A percentile compares a stretch with the other conserved stretches of the same genome.
Conservation (phyloP, 1,284 basidiomycete genomes). For the Butyriboletus appendiculatus region DNA sequence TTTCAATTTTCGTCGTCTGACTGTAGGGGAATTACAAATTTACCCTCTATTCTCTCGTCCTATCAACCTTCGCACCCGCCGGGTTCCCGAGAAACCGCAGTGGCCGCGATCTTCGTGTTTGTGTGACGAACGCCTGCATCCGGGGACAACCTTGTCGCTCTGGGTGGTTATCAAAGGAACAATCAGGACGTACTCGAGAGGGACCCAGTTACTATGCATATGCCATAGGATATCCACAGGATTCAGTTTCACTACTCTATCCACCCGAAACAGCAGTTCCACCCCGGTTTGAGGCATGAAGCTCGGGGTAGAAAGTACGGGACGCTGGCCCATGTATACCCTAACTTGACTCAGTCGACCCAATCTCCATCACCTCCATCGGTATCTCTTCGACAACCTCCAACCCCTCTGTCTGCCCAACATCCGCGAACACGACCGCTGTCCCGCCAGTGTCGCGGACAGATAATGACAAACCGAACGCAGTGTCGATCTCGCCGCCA, state of each 20-base stretch:
- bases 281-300: no score
- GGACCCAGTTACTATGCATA: background rate
- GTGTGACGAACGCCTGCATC: background rate
- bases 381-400: background rate
- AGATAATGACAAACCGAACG: background rate
- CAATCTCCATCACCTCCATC: background rate
- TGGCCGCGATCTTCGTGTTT: background rate
- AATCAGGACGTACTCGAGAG: background rate
- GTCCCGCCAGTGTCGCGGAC: no score
- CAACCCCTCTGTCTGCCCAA: background rate
- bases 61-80: background rate
- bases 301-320: no score
- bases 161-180: background rate
- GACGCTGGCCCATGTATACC: no score
- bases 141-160: background rate
- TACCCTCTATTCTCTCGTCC: background rate
- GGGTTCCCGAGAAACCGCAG: background rate
- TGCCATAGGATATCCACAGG: no score
- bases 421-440: constrained; percentile 2
- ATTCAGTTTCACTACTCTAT: no score
- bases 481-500: background rate
- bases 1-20: background rate
- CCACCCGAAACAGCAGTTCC: no score
- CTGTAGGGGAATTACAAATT: no score
- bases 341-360: no score